Evolutionary conservation across 2,329 filamentous ascomycete species (phyloP).

Genomic region (Diaporthe sp.): DNA sequence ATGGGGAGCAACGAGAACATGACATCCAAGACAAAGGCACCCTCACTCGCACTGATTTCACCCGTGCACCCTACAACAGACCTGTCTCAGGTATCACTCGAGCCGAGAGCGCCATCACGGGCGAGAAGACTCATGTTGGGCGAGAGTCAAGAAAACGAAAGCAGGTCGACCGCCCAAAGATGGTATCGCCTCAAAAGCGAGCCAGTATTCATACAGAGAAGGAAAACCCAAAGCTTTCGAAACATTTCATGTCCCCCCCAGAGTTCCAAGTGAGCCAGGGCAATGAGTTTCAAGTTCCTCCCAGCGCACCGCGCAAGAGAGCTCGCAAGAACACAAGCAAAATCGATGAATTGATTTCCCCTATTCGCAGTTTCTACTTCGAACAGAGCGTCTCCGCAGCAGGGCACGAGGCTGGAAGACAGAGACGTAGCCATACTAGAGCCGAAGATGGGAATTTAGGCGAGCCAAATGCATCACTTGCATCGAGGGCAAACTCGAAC

Average conservation of each 20-base stretch:
- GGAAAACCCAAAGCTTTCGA: background rate
- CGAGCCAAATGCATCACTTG: background rate
- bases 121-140: background rate
- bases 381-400: background rate
- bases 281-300: background rate
- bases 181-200: background rate
- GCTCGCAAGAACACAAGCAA: background rate
- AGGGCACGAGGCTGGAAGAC: background rate
- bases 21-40: background rate
- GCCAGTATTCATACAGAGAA: background rate
- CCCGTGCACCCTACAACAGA: conserved; percentile 37
- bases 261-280: background rate
- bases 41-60: background rate
- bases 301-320: conserved; percentile 20
- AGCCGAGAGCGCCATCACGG: background rate
- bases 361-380: conserved; percentile 1
- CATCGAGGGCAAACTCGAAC: background rate
- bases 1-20: background rate
- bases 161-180: background rate
- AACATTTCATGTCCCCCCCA: background rate
- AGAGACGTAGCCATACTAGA: background rate
- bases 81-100: conserved; percentile 26
- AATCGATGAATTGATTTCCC: background rate
- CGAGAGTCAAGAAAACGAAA: conserved; percentile 24
- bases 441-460: background rate